A percentile compares a stretch with the other conserved stretches of the same genome.
phyloP scores from a whole-genome alignment of 768 basidiomycete species.

The Boletus bicolor region DNA sequence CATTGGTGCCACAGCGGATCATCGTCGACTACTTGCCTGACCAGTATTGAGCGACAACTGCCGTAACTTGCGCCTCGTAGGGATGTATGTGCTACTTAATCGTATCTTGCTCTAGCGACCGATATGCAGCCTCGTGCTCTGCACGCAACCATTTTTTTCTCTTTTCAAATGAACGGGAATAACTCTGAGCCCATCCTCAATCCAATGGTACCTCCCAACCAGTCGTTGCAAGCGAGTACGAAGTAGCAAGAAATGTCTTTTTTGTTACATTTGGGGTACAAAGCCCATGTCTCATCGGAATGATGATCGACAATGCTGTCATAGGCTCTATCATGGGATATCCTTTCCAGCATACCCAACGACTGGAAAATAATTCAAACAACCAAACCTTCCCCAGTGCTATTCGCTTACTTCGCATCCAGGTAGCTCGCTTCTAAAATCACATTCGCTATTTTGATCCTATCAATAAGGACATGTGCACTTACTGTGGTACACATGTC shows the following conservation, averaged over 20 bases:
- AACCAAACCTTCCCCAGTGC: slow-evolving; percentile 8
- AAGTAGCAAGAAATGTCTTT: slow-evolving; percentile 15
- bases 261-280: slow-evolving; percentile 23
- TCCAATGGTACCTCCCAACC: slow-evolving; percentile 22
- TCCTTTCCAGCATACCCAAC: slow-evolving; percentile 21
- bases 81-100: neutral
- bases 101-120: neutral
- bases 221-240: slow-evolving; percentile 17
- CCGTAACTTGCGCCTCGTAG: neutral
- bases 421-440: slow-evolving; percentile 11
- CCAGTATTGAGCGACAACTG: neutral
- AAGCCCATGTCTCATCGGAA: neutral
- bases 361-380: slow-evolving; percentile 21
- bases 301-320: neutral
- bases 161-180: slow-evolving; percentile 1
- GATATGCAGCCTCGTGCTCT: neutral
- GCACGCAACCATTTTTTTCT: neutral
- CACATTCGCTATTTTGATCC: slow-evolving; percentile 1
- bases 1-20: neutral
- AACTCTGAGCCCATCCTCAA: slow-evolving; percentile 15
- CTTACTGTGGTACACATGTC: slow-evolving; percentile 19
- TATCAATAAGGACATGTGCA: slow-evolving; percentile 13
- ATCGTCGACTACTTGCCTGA: neutral
- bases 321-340: slow-evolving; percentile 27
- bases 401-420: slow-evolving; percentile 24